Percentiles rank a stretch among this genome's conserved stretches.
These are phyloP conservation scores for Daldinia bambusicola DNA, from an alignment of 495 filamentous ascomycete species.

Conservation along the genomic window DNA sequence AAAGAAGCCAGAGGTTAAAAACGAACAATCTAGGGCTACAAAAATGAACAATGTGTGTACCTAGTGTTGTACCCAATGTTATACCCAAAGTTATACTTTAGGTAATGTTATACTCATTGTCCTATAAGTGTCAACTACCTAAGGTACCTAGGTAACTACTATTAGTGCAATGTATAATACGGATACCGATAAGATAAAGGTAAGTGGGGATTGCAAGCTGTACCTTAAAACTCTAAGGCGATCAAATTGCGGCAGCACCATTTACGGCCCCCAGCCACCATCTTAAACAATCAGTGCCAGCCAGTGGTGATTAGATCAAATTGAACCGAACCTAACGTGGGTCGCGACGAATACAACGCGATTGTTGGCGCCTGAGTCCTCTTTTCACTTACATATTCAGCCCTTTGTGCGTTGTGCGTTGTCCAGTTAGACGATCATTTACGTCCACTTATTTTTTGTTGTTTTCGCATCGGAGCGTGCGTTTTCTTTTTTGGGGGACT, in stretches of 20 bases:
- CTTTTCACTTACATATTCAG: conserved; percentile 11
- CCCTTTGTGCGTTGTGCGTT: conserved; percentile 18
- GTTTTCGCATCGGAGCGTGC: not conserved
- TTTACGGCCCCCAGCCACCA: conserved; percentile 5
- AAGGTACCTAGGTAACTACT: no score
- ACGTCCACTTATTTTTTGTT: conserved; percentile 4
- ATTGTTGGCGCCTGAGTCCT: conserved; percentile 36
- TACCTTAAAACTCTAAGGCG: not conserved
- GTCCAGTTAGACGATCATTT: conserved; percentile 29
- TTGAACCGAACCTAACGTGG: conserved; percentile 13
- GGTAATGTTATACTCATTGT: no score
- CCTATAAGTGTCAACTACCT: no score
- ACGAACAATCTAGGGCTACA: not conserved
- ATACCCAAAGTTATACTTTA: no score
- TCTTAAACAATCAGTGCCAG: no score
- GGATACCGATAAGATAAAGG: conserved; percentile 21
- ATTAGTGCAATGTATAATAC: not conserved
- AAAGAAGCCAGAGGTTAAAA: not conserved
- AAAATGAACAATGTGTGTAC: not conserved
- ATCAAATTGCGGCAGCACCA: conserved; percentile 35
- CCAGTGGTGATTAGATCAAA: conserved; percentile 15
- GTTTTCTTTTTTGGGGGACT: not conserved
- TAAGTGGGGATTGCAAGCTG: not conserved
- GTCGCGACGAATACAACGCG: conserved; percentile 36
- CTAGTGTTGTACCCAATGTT: not conserved